Base-by-base conservation (phyloP, 768 basidiomycete species). In the Thelephora ganbajun region DNA sequence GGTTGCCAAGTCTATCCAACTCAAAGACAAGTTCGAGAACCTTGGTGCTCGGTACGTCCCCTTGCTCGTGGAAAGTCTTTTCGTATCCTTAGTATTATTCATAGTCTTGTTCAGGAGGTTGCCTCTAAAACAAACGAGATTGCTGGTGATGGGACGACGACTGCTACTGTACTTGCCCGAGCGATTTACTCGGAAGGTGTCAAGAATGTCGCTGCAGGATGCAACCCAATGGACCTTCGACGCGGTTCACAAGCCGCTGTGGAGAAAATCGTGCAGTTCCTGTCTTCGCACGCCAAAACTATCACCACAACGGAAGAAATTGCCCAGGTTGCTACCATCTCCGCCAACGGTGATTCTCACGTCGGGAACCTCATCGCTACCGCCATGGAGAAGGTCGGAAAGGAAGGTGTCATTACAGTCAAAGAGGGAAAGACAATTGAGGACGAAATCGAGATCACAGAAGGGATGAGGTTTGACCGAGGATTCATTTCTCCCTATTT, bases 401-500 rank as follows among this genome's bases (percentile, higher is more conserved):
- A 94, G 72, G 94, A 99, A 69, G 94, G 94, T 63, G 94, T 98
- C 60, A 98, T 99, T 72, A 98, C 94, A 44, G 93, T 99, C 64
- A 99, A 98, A 73, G 94, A 99, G 66, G 94, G 94, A 39, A 81
- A 85, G 57, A 98, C 94, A 5, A 96, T 93, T 54, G 92, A 97
- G 57, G 94, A 99, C 61, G 92, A 96, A 67, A 97, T 97, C 61
- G 94, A 99, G 64, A 92, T 99, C 59, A 97, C 94, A 22, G 94
- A 99, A 69, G 94, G 94, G 66, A 99, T 99, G 94, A 82, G 92
- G 59, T 97, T 99, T 69, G 94, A 99, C 77, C 86, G 94, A 47
- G 94, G 94, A 18, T 99, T 79, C 76, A 94, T 97, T 68, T 91
- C 88, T 1, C 90, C 93, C 0, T 97, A 97, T 77, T 96, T 98